Evolutionary conservation across 306 rosid species (phyloP).

Genomic region (Glycine soja): DNA sequence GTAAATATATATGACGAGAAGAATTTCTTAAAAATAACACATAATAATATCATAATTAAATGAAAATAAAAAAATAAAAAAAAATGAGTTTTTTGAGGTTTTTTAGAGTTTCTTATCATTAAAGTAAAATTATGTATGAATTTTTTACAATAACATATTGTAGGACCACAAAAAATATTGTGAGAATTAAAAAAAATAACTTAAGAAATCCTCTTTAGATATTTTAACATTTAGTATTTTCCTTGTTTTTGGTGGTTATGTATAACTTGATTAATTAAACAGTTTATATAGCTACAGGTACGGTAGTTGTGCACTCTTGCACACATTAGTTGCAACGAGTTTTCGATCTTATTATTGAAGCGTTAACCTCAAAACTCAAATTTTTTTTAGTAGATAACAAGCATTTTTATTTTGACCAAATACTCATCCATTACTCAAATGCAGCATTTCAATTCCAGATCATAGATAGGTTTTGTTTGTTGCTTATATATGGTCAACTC

Average conservation of each 20-base stretch:
- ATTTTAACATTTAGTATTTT: no score
- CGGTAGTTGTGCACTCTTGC: slow-evolving; percentile 3
- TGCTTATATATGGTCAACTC: background rate
- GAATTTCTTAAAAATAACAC: no score
- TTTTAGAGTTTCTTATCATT: no score
- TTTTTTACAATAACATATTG: no score
- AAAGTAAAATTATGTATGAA: no score
- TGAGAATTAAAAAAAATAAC: no score
- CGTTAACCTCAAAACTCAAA: slow-evolving; percentile 35
- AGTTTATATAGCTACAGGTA: background rate
- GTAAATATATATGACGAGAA: no score
- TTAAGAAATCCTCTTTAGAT: no score
- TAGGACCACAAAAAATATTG: no score
- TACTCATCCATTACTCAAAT: background rate
- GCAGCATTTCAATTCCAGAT: slow-evolving; percentile 35
- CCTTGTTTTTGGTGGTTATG: background rate
- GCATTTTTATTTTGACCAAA: slow-evolving; percentile 11
- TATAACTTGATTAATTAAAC: background rate
- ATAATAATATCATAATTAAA: no score
- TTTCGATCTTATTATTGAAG: slow-evolving; percentile 38
- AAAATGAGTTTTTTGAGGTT: no score
- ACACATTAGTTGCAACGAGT: slow-evolving; percentile 36
- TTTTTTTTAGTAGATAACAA: background rate
- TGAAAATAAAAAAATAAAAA: no score
- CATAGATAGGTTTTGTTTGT: background rate